Percentiles rank a stretch among this genome's conserved stretches.
Conservation (phyloP, 306 rosid genomes). For the Quercus glauca region DNA sequence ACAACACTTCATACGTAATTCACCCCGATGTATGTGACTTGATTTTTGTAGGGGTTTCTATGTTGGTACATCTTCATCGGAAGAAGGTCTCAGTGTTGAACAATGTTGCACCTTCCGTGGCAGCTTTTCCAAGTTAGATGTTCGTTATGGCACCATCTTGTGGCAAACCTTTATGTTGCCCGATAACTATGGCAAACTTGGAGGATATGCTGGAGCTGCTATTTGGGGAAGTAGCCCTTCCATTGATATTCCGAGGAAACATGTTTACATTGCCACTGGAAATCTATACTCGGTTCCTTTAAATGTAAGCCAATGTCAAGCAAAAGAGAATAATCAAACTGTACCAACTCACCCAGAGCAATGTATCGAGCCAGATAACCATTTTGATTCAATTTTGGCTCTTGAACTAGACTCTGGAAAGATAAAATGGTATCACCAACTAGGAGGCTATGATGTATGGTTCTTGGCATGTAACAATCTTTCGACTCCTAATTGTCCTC, state of each 20-base stretch:
- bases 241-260: constrained; percentile 41
- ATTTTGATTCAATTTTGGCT: constrained; percentile 55
- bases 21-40: no score
- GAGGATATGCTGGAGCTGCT: constrained; percentile 53
- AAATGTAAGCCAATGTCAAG: constrained; percentile 38
- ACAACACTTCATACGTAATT: no score
- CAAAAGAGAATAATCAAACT: constrained; percentile 37
- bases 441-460: constrained; percentile 76
- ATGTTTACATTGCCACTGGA: constrained; percentile 50
- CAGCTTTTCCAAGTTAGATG: constrained; percentile 37
- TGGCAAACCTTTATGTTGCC: constrained; percentile 64
- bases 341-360: constrained; percentile 28
- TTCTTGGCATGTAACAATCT: constrained; percentile 43
- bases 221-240: constrained; percentile 82
- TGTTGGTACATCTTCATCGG: constrained; percentile 41
- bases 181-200: constrained; percentile 30
- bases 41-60: not conserved
- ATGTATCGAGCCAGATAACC: constrained; percentile 58
- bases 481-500: constrained; percentile 43
- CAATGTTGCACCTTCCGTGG: constrained; percentile 59
- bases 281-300: constrained; percentile 52
- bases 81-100: constrained; percentile 27
- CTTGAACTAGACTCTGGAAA: constrained; percentile 48
- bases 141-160: constrained; percentile 24
- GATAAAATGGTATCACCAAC: constrained; percentile 49